Evolutionary conservation across 805 yeast species (phyloP), one percentile per base, ranked within the genome.

Genomic region (Ogataea nonfermentans): DNA sequence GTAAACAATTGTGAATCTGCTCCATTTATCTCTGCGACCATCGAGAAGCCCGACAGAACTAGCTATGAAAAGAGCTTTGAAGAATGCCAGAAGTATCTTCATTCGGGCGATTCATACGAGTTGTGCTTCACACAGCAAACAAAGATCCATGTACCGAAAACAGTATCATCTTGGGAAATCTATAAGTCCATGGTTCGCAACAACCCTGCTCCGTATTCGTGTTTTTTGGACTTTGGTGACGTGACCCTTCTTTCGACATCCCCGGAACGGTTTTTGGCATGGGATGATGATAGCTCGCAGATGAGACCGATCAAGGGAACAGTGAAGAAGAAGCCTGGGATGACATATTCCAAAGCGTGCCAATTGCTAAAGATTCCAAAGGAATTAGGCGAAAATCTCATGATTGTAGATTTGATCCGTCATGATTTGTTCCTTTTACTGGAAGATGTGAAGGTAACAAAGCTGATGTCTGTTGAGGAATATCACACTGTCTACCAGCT

Each of bases 251-350:
- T 91, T 2, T 87, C 96, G 2, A 83, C 96, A 0, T 91, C 98
- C 0, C 99, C 99, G 0, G 99, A 93, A 60, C 69, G 99, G 47
- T 95, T 93, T 55, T 57, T 95, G 36, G 74, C 81, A 2, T 95
- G 98, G 96, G 71, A 72, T 39, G 59, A 69, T 15, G 56, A 62
- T 0, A 49, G 47, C 15, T 84, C 93, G 42, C 95, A 93, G 61
- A 71, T 93, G 56, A 71, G 98, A 39, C 99, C 99, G 2, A 93
- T 93, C 41, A 93, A 93, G 59, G 99, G 99, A 4, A 93, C 99
- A 0, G 96, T 93, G 2, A 78, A 71, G 50, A 88, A 87, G 51
- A 63, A 76, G 0, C 65, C 71, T 0, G 73, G 63, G 0, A 70
- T 84, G 66, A 70, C 76, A 6, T 52, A 68, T 8, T 81, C 69